These are phyloP conservation scores for Phytophthora litchii DNA, from an alignment of 352 stramenopile species.

Conservation along the genomic window DNA sequence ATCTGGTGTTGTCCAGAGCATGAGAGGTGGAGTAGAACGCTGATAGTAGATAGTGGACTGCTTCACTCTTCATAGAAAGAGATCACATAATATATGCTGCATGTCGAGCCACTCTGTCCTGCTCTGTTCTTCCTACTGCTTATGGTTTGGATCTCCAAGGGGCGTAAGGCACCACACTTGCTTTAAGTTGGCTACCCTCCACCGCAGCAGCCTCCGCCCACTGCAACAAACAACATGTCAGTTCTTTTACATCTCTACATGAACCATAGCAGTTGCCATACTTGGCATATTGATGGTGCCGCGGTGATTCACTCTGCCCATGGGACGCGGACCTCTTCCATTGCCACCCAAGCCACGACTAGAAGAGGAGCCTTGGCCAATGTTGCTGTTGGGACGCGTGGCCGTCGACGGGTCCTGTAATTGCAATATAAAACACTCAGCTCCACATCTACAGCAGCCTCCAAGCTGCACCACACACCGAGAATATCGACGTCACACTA, in stretches of 20 bases:
- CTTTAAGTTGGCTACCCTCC: conserved; percentile 16
- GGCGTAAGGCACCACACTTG: neutral
- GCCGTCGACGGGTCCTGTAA: conserved; percentile 52
- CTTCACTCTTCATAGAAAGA: conserved; percentile 37
- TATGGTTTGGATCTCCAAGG: neutral
- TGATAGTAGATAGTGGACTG: conserved; percentile 2
- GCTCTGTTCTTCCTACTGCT: neutral
- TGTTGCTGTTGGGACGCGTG: conserved; percentile 42
- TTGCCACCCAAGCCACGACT: conserved; percentile 25
- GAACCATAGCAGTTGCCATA: conserved; percentile 27
- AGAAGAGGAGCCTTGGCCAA: conserved; percentile 25
- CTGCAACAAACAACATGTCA: conserved; percentile 26
- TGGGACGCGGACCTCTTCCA: conserved; percentile 46
- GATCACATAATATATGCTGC: conserved; percentile 44
- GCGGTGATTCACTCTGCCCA: conserved; percentile 61
- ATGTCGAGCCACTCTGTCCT: conserved; percentile 13
- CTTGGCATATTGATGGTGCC: conserved; percentile 64
- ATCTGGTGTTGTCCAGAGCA: conserved; percentile 1
- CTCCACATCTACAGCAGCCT: neutral
- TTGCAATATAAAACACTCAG: conserved; percentile 6
- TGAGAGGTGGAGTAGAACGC: conserved; percentile 11
- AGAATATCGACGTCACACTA: conserved; percentile 64
- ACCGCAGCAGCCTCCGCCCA: conserved; percentile 62
- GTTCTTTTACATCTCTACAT: neutral
- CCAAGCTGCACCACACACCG: conserved; percentile 31